Evolutionary conservation across 768 basidiomycete genomes (phyloP).

Genomic region (Tulasnella sp.): DNA sequence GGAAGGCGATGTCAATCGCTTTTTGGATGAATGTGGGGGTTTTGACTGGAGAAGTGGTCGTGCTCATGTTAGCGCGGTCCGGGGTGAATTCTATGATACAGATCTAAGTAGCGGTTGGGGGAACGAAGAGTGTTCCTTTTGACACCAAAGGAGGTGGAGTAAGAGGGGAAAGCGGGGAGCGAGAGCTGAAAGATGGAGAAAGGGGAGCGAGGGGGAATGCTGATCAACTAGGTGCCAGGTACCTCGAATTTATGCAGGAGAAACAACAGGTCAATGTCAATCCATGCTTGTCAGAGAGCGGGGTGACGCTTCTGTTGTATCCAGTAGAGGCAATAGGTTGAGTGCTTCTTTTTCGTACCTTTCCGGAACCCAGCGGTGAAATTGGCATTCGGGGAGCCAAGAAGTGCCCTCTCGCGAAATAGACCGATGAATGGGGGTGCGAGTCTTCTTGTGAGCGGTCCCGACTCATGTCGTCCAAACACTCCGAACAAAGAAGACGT

Average conservation of each 20-base stretch:
- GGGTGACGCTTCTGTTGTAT: not conserved
- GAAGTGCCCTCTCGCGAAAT: conserved; percentile 5
- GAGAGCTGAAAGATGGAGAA: not conserved
- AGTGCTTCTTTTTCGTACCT: conserved; percentile 1
- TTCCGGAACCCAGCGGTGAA: conserved; percentile 4
- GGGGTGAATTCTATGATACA: not conserved
- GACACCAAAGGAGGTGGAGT: not conserved
- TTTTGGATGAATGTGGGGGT: not conserved
- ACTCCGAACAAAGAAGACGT: not conserved
- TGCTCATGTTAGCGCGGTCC: not conserved
- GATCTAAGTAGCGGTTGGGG: not conserved
- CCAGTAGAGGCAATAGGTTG: not conserved
- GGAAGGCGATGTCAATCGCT: not conserved
- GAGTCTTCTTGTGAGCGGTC: conserved; percentile 3
- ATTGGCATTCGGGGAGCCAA: conserved; percentile 14
- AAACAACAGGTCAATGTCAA: not conserved
- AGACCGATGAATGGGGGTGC: conserved; percentile 10
- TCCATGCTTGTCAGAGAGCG: not conserved
- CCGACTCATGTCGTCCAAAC: conserved; percentile 6
- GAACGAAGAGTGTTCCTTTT: not conserved
- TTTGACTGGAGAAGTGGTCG: not conserved
- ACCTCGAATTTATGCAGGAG: conserved; percentile 5
- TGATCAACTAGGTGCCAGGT: not conserved
- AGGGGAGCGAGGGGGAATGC: conserved; percentile 1
- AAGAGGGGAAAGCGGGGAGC: not conserved